Conservation (phyloP, 2,329 filamentous ascomycete species). For the Didymosphaeria variabile region DNA sequence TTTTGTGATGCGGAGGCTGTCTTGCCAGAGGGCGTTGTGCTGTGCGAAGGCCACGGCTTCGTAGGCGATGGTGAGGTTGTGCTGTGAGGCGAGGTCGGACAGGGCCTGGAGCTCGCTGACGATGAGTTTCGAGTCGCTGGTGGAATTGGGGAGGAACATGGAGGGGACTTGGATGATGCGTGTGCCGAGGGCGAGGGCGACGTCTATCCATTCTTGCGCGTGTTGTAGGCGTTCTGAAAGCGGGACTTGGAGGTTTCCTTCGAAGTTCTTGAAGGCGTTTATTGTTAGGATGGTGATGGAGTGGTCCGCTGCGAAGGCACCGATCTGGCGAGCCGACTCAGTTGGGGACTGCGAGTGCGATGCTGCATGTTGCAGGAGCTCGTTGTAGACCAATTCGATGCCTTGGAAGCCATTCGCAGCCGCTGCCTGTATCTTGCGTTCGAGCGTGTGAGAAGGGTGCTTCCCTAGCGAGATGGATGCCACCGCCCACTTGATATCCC, state of each 20-base stretch:
- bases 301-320: neutral
- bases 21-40: conserved; percentile 8
- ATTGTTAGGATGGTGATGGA: neutral
- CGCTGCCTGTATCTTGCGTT: conserved; percentile 19
- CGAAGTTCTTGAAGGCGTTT: conserved; percentile 11
- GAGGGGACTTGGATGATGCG: conserved; percentile 12
- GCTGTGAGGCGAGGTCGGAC: conserved; percentile 4
- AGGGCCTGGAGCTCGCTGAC: conserved; percentile 7
- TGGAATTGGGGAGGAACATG: conserved; percentile 6
- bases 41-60: conserved; percentile 5
- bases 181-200: neutral
- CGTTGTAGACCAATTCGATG: conserved; percentile 18
- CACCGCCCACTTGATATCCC: neutral
- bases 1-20: conserved; percentile 11
- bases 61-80: conserved; percentile 3
- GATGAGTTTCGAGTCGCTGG: conserved; percentile 5
- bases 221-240: neutral
- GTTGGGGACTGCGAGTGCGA: neutral
- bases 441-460: conserved; percentile 12
- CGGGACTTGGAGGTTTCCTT: neutral
- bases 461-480: conserved; percentile 12
- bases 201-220: conserved; percentile 8
- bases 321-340: conserved; percentile 1
- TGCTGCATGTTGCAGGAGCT: conserved; percentile 5
- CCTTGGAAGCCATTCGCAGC: conserved; percentile 18